Evolutionary conservation across 2,329 filamentous ascomycete genomes (phyloP), one percentile per base, ranked within the genome.

Genomic region (Xylariaceae sp.): DNA sequence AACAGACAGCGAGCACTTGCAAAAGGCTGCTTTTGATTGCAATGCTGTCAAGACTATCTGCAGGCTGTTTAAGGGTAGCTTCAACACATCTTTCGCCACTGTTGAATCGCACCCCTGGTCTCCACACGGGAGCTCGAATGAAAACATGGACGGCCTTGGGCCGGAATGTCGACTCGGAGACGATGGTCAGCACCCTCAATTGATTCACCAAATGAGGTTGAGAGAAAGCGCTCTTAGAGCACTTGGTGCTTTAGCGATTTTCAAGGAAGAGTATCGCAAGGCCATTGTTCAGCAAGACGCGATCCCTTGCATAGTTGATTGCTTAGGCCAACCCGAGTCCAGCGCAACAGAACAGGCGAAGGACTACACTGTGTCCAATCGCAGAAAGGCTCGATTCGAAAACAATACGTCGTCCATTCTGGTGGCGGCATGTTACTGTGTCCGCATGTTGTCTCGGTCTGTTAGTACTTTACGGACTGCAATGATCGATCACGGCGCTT

Each of bases 201-300:
- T 77, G 64, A 83, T 69, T 58, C 90, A 96, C 68, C 83, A 86
- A 19, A 85, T 92, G 69, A 86, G 80, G 60, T 81, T 91, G 58
- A 83, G 94, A 48, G 88, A 93, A 69, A 86, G 82, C 45, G 82
- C 86, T 1, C 73, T 97, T 16, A 86, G 86, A 63, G 91, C 90
- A 1, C 74, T 97, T 50, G 89, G 89, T n/a, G 87, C 90, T 2
- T 75, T 97, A 46, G 84, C 89, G 1, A 83, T 89, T 2, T 87
- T 87, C 61, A 90, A 91, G 63, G 91, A 97, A 60, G 83, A 88
- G 19, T 90, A 93, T 64, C 81, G 92, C 41, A 96, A 95, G 65
- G 79, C 81, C 0, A 81, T 97, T 43, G 88, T 94, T 47, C 87
- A 92, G 19, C 83, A 89, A 61, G 90, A 91, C n/a, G 82, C 89